Conservation (phyloP, 345 rosid species). For the Balakata baccata region DNA sequence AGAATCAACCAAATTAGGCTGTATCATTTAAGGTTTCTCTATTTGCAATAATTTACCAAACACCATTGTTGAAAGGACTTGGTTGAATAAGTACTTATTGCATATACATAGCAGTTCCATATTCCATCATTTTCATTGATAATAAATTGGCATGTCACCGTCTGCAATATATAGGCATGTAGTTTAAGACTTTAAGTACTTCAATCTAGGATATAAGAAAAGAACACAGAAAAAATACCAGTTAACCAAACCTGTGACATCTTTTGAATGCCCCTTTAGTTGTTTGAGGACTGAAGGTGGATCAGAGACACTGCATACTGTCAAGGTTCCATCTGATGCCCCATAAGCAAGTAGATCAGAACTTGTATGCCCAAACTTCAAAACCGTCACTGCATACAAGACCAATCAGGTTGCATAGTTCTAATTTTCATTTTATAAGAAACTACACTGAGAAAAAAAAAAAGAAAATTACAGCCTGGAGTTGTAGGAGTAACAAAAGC, state of each 20-base stretch:
- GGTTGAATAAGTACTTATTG: background rate
- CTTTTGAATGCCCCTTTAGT: constrained; percentile 74
- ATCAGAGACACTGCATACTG: constrained; percentile 72
- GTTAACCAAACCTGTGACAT: constrained; percentile 97
- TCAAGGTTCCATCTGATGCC: constrained; percentile 88
- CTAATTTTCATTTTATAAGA: background rate
- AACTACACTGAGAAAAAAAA: background rate
- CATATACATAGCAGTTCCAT: background rate
- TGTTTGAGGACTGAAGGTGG: constrained; percentile 64
- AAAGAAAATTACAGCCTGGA: constrained; percentile 1
- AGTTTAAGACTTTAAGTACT: background rate
- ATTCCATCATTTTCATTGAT: background rate
- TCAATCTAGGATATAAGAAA: constrained; percentile 28
- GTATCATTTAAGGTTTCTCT: background rate
- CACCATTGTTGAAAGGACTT: background rate
- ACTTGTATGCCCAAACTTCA: constrained; percentile 95
- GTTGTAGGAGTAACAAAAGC: background rate
- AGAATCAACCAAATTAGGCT: background rate
- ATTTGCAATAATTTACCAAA: background rate
- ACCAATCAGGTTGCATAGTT: constrained; percentile 19
- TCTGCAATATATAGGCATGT: constrained; percentile 2
- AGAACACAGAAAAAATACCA: constrained; percentile 57
- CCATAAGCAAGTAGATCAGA: constrained; percentile 95
- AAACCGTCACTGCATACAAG: constrained; percentile 70
- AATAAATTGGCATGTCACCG: background rate